Conservation (phyloP, 192 early-diverging fungal species). For the Lobosporangium transversale region DNA sequence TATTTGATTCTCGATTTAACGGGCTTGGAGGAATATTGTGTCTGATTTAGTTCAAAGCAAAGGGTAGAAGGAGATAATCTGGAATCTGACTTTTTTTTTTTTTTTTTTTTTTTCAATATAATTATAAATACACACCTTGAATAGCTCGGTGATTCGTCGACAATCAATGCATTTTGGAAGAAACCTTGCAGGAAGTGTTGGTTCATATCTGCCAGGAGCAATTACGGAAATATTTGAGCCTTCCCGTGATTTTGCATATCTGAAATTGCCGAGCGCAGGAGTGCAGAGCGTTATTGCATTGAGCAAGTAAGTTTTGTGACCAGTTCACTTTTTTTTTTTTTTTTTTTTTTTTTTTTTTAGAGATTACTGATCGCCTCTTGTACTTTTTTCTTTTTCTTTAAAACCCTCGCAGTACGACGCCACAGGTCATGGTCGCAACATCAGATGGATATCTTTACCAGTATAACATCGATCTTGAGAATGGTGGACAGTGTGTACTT, state of each 20-base stretch:
- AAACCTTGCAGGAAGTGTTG: slow-evolving; percentile 81
- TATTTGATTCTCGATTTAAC: too few relatives aligned
- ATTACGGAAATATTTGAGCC: slow-evolving; percentile 97
- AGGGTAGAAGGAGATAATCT: slow-evolving; percentile 1
- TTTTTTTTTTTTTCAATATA: background rate
- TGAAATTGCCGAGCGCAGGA: slow-evolving; percentile 84
- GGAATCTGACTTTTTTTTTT: background rate
- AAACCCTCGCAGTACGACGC: slow-evolving; percentile 59
- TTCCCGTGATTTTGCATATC: slow-evolving; percentile 91
- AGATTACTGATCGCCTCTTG: background rate
- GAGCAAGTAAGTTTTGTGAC: slow-evolving; percentile 62
- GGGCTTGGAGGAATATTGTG: too few relatives aligned
- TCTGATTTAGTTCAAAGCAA: too few relatives aligned
- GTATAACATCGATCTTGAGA: slow-evolving; percentile 87
- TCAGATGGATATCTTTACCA: slow-evolving; percentile 92
- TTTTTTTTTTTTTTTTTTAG: background rate
- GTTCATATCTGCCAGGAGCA: slow-evolving; percentile 86
- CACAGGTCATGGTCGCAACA: slow-evolving; percentile 91
- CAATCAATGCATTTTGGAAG: slow-evolving; percentile 69
- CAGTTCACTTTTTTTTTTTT: background rate
- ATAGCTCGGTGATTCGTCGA: slow-evolving; percentile 64
- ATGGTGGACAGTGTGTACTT: slow-evolving; percentile 89
- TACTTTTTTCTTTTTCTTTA: slow-evolving; percentile 4
- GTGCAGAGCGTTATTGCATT: slow-evolving; percentile 81
- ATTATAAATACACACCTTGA: background rate